Base-by-base conservation (phyloP, 495 filamentous ascomycete species). In the Clohesyomyces aquaticus region DNA sequence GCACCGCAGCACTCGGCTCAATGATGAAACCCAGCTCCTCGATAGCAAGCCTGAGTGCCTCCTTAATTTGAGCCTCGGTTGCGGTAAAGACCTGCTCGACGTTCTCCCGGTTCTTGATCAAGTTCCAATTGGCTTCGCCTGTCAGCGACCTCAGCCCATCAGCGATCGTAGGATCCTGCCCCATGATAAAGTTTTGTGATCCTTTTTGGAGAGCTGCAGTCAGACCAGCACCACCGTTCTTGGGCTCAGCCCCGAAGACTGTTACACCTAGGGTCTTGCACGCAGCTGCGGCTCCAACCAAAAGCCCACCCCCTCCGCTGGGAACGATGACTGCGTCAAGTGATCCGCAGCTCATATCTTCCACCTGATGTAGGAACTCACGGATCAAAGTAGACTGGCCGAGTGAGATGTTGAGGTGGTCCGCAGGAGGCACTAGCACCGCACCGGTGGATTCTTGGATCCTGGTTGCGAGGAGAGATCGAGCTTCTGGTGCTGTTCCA, bases 1-100 rank as follows among this genome's bases (percentile, higher is more conserved):
- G 26, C 6, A 60, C 45, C 38, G 45, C 57, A 51, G 57, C 57
- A 43, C 57, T 60, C 57, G 57, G 57, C 29, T 60, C 57, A 27
- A 60, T 27, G 10, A 52, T 25, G 28, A 60, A 50, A 2, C 57
- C 57, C 25, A 60, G 43, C 2, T 4, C n/a, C 6, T 52, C 29
- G 1, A 52, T 25, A n/a, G 35, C 26, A 2, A 42, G 10, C 25
- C 47, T 45, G 27, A 51, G 27, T 14, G 57, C 47, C 18, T 38
- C 45, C 29, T 19, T 35, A 21, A 60, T 52, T 4, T 60, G 8
- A 11, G 26, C 43, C 19, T 60, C 57, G 19, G 14, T 60, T 14
- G 28, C 57, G 16, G 57, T 51, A 27, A 60, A 60, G 2, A 60
- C 47, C 3, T 14, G 6, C 10, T 60, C 57, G 21, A 60, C 47